Base-by-base conservation (phyloP, 2,329 filamentous ascomycete genomes). In the Talaromyces sp. region DNA sequence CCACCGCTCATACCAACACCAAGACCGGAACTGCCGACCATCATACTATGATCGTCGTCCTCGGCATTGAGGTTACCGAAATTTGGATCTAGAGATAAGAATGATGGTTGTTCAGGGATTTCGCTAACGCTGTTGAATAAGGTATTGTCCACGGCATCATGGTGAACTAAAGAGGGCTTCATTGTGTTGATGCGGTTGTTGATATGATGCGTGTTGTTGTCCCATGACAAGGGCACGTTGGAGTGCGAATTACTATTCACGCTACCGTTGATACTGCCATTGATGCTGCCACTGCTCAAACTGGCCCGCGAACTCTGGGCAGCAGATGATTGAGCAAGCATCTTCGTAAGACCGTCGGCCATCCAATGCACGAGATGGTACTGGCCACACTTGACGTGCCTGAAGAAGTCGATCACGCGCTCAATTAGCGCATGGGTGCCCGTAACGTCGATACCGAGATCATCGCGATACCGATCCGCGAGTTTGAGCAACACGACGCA, bases 401-500 rank as follows among this genome's bases (percentile, higher is more conserved):
- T 69, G 63, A 73, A 70, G 37, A 73, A 68, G 35, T 71, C 68
- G 12, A 72, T 67, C 31, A 74, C 65, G 16, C 66, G 67, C 28
- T 65, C 65, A 28, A 72, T 72, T 9, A 72, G 67, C 18, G 64
- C 64, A 48, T 69, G 66, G 21, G 70, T 68, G 8, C 66, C 56
- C 1, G 61, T 67, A 5, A 68, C 67, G 39, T 73, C 70, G 23
- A 77, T 69, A 2, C 69, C 69, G 4, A 78, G 69, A 52, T 76
- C 73, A 14, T 69, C 68, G 25, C 71, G 69, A 58, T 77, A 74
- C 48, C 77, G 70, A 67, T 78, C 68, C 59, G 72, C 69, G 14
- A 76, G 70, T 66, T 78, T 77, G 21, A 79, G 66, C 6, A 79
- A 65, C 44, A 79, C 77, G 52, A 78, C 73, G 12, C 73, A 72